Conservation (phyloP, 2,329 filamentous ascomycete species). For the Fusarium pseudoanthophilum region DNA sequence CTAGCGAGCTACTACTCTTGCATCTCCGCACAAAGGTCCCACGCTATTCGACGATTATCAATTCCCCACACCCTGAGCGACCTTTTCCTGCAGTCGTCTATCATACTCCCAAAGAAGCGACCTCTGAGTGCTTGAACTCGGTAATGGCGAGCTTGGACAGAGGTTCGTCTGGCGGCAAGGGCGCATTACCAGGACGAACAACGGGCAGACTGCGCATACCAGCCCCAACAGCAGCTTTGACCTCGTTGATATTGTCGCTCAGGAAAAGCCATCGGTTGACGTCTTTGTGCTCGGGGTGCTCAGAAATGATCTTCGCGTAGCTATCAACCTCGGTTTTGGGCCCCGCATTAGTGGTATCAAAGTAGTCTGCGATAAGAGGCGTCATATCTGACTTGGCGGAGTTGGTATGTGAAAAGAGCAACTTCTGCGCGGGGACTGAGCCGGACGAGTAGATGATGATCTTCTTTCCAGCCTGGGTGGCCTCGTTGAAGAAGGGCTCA, state of each 20-base stretch:
- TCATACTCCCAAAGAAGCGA: conserved; percentile 39
- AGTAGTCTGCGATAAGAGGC: conserved; percentile 71
- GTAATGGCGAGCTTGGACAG: conserved; percentile 49
- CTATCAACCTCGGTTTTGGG: conserved; percentile 74
- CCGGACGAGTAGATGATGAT: conserved; percentile 86
- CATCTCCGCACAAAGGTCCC: conserved; percentile 39
- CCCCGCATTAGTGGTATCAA: conserved; percentile 84
- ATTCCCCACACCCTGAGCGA: conserved; percentile 31
- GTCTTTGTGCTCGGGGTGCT: conserved; percentile 53
- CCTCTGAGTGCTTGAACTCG: conserved; percentile 47
- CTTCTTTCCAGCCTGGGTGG: conserved; percentile 64
- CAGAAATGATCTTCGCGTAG: conserved; percentile 71
- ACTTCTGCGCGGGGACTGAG: conserved; percentile 81
- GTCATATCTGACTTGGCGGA: conserved; percentile 69
- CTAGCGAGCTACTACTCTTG: conserved; percentile 41
- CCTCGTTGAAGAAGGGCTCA: conserved; percentile 68
- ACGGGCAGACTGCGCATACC: conserved; percentile 73
- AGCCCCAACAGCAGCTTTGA: conserved; percentile 68
- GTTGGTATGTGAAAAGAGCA: conserved; percentile 77
- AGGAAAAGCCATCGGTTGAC: conserved; percentile 76
- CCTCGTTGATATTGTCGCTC: conserved; percentile 81
- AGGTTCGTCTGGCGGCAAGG: conserved; percentile 62
- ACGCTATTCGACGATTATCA: conserved; percentile 34
- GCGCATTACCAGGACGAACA: conserved; percentile 76
- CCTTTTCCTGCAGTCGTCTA: conserved; percentile 36